These are phyloP conservation scores for Pythium vanterpoolii DNA, from an alignment of 352 stramenopile species.

Conservation along the genomic window DNA sequence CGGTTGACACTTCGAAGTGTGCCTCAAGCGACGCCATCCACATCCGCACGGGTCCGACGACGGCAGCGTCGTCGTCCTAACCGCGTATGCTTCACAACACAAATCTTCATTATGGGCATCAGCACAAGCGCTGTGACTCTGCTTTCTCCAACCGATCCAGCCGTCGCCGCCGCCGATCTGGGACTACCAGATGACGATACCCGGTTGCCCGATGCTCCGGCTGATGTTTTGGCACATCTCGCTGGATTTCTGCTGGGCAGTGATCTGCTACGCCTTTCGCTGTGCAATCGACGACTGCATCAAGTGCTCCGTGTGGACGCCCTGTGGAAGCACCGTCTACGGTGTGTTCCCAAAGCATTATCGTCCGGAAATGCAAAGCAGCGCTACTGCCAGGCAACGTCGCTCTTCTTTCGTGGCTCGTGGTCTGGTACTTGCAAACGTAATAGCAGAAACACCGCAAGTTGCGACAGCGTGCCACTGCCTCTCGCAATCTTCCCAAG, in stretches of 20 bases:
- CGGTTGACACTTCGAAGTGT: too few species aligned
- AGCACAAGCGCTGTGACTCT: too few species aligned
- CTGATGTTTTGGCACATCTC: constrained; percentile 11
- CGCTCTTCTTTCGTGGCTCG: constrained; percentile 6
- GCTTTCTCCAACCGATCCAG: too few species aligned
- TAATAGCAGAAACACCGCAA: background rate
- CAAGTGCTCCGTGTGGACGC: background rate
- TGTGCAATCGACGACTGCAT: background rate
- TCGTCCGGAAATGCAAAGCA: too few species aligned
- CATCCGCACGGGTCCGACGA: too few species aligned
- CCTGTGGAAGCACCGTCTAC: constrained; percentile 5
- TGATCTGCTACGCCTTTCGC: constrained; percentile 24
- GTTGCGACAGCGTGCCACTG: background rate
- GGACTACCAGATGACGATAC: too few species aligned
- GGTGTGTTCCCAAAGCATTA: too few species aligned
- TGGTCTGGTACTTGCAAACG: background rate
- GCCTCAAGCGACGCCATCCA: too few species aligned
- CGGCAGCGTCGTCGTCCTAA: too few species aligned
- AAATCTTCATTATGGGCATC: too few species aligned
- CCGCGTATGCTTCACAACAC: too few species aligned
- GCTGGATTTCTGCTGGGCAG: constrained; percentile 22
- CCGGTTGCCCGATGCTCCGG: constrained; percentile 4
- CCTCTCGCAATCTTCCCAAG: constrained; percentile 7
- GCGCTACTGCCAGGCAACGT: background rate
- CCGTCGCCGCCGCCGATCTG: too few species aligned